These are phyloP conservation scores for Termitomyces sp. DNA, from an alignment of 768 basidiomycete genomes.

Conservation along the genomic window DNA sequence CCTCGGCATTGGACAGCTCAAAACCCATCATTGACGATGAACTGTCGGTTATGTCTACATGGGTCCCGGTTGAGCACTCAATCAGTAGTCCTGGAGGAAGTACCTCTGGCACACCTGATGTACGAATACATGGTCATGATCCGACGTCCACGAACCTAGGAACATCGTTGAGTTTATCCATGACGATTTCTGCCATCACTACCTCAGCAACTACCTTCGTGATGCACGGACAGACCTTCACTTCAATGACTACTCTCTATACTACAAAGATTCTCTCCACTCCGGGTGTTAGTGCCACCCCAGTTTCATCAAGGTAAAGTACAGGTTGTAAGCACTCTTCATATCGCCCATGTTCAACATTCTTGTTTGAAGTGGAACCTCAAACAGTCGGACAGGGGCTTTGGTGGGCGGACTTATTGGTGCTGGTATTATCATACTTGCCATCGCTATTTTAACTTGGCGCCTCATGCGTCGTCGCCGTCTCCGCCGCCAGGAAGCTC, in stretches of 20 bases:
- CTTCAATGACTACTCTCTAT: accelerated
- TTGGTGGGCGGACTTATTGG: slow-evolving; percentile 14
- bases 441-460: slow-evolving; percentile 8
- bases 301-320: neutral
- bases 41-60: neutral
- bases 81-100: neutral
- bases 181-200: too few relatives aligned
- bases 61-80: neutral
- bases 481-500: slow-evolving; percentile 7
- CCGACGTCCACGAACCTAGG: neutral
- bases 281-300: neutral
- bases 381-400: slow-evolving; percentile 6
- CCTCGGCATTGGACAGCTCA: neutral
- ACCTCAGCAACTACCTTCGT: too few relatives aligned
- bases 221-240: too few relatives aligned
- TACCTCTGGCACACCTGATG: neutral
- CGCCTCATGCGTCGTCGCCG: slow-evolving; percentile 13
- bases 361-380: neutral
- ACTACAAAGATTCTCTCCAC: neutral
- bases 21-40: neutral
- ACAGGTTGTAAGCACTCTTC: neutral
- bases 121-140: neutral
- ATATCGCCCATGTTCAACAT: neutral
- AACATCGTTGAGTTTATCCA: neutral
- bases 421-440: slow-evolving; percentile 12